Conservation (phyloP, 495 filamentous ascomycete species). For the Halenospora varia region DNA sequence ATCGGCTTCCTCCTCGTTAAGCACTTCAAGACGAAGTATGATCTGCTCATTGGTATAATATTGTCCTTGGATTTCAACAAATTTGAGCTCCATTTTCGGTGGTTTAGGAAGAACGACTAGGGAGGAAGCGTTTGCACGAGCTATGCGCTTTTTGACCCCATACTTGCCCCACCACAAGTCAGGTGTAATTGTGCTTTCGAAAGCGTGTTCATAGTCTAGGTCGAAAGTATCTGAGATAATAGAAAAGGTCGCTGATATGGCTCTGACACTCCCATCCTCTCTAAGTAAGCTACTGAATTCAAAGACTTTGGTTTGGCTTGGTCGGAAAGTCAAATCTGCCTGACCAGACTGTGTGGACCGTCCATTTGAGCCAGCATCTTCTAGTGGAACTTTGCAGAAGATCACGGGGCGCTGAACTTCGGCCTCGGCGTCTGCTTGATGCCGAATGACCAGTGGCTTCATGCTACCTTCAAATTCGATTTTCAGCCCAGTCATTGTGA, state of each 20-base stretch:
- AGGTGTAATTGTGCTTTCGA: conserved; percentile 34
- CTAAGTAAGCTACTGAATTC: conserved; percentile 68
- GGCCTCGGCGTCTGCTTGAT: conserved; percentile 26
- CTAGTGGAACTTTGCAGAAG: conserved; percentile 25
- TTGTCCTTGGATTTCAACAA: conserved; percentile 54
- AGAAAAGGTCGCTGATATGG: conserved; percentile 58
- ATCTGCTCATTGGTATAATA: conserved; percentile 85
- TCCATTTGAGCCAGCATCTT: conserved; percentile 13
- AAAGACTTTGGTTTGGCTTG: conserved; percentile 66
- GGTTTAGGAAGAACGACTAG: conserved; percentile 81
- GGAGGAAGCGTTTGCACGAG: conserved; percentile 41
- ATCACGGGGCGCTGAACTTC: conserved; percentile 1
- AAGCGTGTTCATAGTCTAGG: conserved; percentile 57
- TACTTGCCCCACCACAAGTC: conserved; percentile 54
- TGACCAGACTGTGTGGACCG: conserved; percentile 41
- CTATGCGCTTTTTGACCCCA: conserved; percentile 40
- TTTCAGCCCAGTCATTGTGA: conserved; percentile 61
- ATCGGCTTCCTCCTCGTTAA: conserved; percentile 81
- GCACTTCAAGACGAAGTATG: conserved; percentile 58
- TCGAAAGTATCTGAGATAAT: conserved; percentile 64
- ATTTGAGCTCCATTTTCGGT: conserved; percentile 77
- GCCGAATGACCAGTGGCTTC: conserved; percentile 47
- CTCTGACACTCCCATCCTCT: conserved; percentile 73
- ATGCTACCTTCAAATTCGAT: conserved; percentile 67
- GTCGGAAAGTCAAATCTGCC: conserved; percentile 63